Evolutionary conservation across 306 rosid genomes (phyloP).

Genomic region (Cucurbita moschata): DNA sequence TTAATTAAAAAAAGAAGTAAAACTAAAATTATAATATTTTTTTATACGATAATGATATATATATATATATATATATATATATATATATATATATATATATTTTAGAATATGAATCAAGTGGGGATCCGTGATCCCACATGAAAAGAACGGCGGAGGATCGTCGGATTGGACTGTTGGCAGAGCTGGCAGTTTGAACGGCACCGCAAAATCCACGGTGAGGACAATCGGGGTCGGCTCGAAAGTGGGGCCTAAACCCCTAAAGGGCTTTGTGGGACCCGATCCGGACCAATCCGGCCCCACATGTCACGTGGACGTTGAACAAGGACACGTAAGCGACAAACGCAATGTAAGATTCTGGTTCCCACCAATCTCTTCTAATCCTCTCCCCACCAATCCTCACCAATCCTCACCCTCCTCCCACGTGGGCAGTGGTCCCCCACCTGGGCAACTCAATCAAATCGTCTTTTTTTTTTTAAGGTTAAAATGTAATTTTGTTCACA

Average conservation of each 20-base stretch:
- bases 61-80: too few species aligned
- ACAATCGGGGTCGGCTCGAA: neutral
- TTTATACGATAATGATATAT: neutral
- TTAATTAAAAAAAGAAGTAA: too few species aligned
- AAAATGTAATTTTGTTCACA: too few species aligned
- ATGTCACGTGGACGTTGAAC: constrained; percentile 35
- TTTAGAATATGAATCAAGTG: neutral
- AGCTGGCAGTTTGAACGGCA: neutral
- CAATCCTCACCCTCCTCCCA: constrained; percentile 61
- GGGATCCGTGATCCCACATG: neutral
- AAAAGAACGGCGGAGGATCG: neutral
- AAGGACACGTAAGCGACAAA: constrained; percentile 39
- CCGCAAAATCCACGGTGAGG: neutral
- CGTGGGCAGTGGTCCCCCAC: constrained; percentile 58
- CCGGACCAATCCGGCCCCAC: constrained; percentile 17
- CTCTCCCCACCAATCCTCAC: constrained; percentile 75
- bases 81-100: neutral
- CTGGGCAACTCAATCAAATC: neutral
- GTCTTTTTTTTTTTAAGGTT: neutral
- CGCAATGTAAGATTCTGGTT: neutral
- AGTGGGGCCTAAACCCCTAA: neutral
- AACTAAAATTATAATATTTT: too few species aligned
- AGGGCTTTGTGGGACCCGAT: neutral
- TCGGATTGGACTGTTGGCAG: neutral
- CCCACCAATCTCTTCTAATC: constrained; percentile 61